Evolutionary conservation across 2,329 filamentous ascomycete genomes (phyloP).

Genomic region (Alternaria solani): DNA sequence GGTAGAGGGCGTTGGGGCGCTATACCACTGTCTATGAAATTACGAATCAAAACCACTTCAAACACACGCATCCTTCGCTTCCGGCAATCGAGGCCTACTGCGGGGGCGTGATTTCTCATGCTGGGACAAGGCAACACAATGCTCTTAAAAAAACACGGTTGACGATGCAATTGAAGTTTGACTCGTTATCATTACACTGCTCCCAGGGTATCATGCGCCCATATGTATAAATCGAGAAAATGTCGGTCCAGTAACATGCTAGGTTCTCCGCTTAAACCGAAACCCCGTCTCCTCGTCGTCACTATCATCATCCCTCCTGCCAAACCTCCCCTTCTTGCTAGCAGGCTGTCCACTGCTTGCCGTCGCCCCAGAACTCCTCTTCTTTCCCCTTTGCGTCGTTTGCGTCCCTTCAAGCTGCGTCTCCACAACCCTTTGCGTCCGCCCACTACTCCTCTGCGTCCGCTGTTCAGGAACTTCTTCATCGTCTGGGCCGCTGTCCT

Average conservation of each 20-base stretch:
- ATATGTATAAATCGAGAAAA: neutral
- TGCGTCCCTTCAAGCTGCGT: constrained; percentile 44
- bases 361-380: constrained; percentile 33
- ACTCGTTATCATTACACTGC: neutral
- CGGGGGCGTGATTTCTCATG: neutral
- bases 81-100: neutral
- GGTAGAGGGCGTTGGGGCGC: constrained; percentile 12
- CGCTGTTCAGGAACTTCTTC: constrained; percentile 29
- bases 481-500: constrained; percentile 44
- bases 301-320: constrained; percentile 56
- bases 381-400: constrained; percentile 38
- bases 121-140: neutral
- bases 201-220: constrained; percentile 13
- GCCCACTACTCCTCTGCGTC: constrained; percentile 34
- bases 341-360: constrained; percentile 35
- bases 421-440: constrained; percentile 37
- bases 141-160: neutral
- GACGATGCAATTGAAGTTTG: neutral
- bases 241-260: neutral
- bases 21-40: constrained; percentile 6
- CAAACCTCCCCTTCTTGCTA: constrained; percentile 37
- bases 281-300: constrained; percentile 66
- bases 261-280: constrained; percentile 56
- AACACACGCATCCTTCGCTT: neutral
- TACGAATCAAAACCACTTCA: constrained; percentile 10